Conservation (phyloP, 2,329 filamentous ascomycete species). For the Geosmithia putterillii region DNA sequence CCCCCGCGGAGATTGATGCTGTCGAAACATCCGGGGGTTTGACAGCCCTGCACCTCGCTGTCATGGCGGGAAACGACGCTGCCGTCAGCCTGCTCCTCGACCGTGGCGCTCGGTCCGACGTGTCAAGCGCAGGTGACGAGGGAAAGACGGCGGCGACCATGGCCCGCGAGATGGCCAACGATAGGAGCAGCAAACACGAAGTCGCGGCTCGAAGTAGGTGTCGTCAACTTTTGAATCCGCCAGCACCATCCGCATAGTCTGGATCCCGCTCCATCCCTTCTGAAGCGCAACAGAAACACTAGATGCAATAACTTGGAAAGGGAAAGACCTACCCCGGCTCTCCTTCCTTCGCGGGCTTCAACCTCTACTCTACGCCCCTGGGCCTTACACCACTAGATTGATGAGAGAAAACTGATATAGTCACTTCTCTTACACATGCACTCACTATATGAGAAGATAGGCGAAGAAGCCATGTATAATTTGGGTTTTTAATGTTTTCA, state of each 20-base stretch:
- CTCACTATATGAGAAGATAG: too few species aligned
- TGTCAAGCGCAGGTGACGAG: neutral
- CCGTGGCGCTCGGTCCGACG: neutral
- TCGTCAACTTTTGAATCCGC: neutral
- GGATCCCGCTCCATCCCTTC: too few species aligned
- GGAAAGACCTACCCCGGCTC: too few species aligned
- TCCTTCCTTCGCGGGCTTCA: too few species aligned
- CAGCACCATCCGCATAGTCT: neutral
- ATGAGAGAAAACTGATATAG: too few species aligned
- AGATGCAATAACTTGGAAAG: too few species aligned
- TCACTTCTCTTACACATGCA: too few species aligned
- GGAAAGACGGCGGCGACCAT: neutral
- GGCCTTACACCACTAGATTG: too few species aligned
- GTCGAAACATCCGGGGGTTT: neutral
- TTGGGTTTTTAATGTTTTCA: too few species aligned
- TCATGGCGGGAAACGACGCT: neutral
- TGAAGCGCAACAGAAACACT: too few species aligned
- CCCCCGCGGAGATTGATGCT: neutral
- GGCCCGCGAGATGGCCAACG: neutral
- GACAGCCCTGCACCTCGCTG: neutral
- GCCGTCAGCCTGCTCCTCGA: neutral
- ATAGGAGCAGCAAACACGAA: neutral
- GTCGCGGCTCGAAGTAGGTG: neutral
- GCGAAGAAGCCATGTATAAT: too few species aligned
- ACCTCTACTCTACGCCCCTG: too few species aligned